A percentile compares a stretch with the other conserved stretches of the same genome.
Conservation (phyloP, 495 filamentous ascomycete genomes). For the Rostrohypoxylon terebratum region DNA sequence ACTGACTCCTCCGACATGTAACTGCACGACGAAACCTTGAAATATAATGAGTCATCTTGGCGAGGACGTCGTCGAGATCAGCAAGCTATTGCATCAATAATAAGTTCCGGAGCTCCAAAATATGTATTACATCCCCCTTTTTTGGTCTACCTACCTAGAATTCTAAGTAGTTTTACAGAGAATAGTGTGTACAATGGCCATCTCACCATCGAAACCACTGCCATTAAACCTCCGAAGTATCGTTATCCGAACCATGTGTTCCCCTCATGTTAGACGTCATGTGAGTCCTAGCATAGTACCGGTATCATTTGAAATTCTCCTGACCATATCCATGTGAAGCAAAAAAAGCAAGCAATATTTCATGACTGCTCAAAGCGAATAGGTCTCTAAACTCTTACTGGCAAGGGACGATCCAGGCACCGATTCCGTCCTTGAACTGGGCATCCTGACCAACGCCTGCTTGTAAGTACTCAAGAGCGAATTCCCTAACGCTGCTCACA, state of each 20-base stretch:
- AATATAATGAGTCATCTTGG: background rate
- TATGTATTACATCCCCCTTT: background rate
- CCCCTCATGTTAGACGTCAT: background rate
- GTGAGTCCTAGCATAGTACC: background rate
- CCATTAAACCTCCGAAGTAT: background rate
- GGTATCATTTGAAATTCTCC: slow-evolving; percentile 1
- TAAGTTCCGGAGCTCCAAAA: background rate
- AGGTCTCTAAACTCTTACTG: slow-evolving; percentile 13
- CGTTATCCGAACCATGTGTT: background rate
- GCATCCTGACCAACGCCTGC: slow-evolving; percentile 43
- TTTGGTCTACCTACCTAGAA: background rate
- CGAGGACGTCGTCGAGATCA: too few species aligned
- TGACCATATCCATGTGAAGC: slow-evolving; percentile 7
- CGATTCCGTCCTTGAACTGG: slow-evolving; percentile 45
- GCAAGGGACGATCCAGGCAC: slow-evolving; percentile 47
- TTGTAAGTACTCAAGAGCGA: slow-evolving; percentile 45
- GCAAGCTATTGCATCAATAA: background rate
- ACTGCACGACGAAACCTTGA: background rate
- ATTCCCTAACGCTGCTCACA: slow-evolving; percentile 43
- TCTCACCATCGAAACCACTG: background rate
- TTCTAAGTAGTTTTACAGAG: background rate
- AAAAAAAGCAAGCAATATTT: slow-evolving; percentile 3
- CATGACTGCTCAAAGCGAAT: background rate
- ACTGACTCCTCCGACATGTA: background rate
- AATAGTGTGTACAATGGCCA: background rate